These are phyloP conservation scores for Balamuthia mandrillaris DNA, from an alignment of 208 protist species.

Conservation along the genomic window DNA sequence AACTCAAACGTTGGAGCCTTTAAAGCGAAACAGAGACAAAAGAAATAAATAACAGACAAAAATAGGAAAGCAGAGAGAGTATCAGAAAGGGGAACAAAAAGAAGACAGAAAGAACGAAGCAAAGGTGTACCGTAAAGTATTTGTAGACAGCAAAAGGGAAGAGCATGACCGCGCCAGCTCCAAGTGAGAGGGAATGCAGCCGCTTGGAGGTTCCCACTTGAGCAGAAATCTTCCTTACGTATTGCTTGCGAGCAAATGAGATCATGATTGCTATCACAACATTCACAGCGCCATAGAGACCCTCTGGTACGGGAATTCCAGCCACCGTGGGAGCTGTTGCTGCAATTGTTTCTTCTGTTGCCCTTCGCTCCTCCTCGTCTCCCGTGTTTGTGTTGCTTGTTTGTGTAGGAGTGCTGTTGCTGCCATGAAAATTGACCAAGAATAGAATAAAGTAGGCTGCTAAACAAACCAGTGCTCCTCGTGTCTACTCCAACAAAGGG, in stretches of 20 bases:
- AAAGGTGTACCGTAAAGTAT: background rate
- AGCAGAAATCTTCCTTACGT: background rate
- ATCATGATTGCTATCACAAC: background rate
- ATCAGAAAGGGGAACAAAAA: background rate
- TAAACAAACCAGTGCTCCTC: background rate
- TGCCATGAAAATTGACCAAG: background rate
- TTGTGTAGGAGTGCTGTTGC: no score
- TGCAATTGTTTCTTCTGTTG: background rate
- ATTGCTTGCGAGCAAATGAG: background rate
- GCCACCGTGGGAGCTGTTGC: background rate
- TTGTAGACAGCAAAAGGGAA: background rate
- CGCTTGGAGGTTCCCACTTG: constrained; percentile 11
- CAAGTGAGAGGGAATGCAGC: background rate
- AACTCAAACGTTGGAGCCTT: background rate
- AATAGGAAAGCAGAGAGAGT: background rate
- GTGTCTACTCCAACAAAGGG: background rate
- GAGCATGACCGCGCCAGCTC: background rate
- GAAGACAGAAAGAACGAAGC: background rate
- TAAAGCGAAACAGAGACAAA: background rate
- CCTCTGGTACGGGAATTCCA: no score
- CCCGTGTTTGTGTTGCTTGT: no score
- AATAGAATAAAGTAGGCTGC: background rate
- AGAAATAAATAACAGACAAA: background rate
- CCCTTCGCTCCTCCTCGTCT: background rate
- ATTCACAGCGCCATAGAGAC: background rate